A percentile compares a stretch with the other conserved stretches of the same genome.
phyloP scores from a whole-genome alignment of 2,329 filamentous ascomycete genomes.

The Gyromitra esculenta region DNA sequence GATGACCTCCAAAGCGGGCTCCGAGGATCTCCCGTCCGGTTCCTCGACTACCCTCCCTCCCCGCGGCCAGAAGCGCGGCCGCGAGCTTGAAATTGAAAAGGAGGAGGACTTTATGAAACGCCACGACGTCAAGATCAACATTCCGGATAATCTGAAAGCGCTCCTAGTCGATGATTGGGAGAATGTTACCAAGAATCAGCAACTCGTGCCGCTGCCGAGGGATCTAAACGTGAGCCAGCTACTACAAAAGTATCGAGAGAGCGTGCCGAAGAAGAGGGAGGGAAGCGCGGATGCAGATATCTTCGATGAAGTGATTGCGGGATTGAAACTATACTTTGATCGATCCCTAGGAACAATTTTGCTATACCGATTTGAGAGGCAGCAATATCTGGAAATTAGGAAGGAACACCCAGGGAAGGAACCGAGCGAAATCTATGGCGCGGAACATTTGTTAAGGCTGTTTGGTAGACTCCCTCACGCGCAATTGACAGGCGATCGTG shows the following conservation, averaged over 20 bases:
- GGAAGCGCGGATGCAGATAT: conserved; percentile 81
- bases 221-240: conserved; percentile 78
- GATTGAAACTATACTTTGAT: conserved; percentile 93
- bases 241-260: conserved; percentile 78
- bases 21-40: conserved; percentile 55
- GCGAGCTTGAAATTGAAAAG: conserved; percentile 89
- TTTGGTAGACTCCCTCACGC: conserved; percentile 72
- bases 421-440: conserved; percentile 85
- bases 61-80: conserved; percentile 76
- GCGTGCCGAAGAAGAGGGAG: conserved; percentile 68
- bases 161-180: conserved; percentile 98
- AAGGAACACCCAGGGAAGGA: conserved; percentile 70
- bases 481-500: not conserved
- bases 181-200: conserved; percentile 93
- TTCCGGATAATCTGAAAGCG: conserved; percentile 90
- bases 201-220: conserved; percentile 85
- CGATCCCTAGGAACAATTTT: conserved; percentile 86
- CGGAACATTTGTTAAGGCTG: conserved; percentile 87
- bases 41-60: conserved; percentile 52
- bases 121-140: conserved; percentile 83
- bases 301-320: conserved; percentile 85
- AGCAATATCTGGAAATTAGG: conserved; percentile 82
- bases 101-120: conserved; percentile 87
- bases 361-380: conserved; percentile 91
- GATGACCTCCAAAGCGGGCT: conserved; percentile 57